Evolutionary conservation across 495 filamentous ascomycete genomes (phyloP), one percentile per base, ranked within the genome.

Genomic region (Elasticomyces elasticus): DNA sequence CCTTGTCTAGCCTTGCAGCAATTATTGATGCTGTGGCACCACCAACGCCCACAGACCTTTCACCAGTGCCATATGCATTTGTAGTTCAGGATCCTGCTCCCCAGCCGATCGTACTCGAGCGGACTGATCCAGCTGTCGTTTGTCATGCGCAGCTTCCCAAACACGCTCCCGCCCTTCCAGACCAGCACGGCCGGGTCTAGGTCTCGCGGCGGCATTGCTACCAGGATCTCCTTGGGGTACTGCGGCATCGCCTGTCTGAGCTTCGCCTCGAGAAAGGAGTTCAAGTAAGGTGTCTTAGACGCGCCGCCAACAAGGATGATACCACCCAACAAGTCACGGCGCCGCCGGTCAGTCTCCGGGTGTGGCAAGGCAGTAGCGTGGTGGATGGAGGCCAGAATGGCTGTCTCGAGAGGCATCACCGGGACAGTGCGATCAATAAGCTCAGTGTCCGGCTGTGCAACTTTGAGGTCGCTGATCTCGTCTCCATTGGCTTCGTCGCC

Each of bases 81-180:
- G 65, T 94, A 85, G 26, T 83, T 82, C 65, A 98, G 69, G 40
- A 88, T 69, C 59, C 92, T 78, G 31, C 78, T 78, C 33, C 92
- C 89, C 38, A 95, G 68, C 56, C 87, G 79, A 67, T 96, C 88
- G 70, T 94, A 97, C 71, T 97, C 92, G 52, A 83, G 72, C 51
- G 79, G 76, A 0, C 84, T 83, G 59, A 97, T 88, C 92, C 92
- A 97, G 67, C 83, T 88, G 70, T 98, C 94, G 69, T 96, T 95
- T 10, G 85, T 87, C 26, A 74, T 72, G 55, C 69, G 77, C 65
- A 98, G 72, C 71, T 94, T 91, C n/a, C 87, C 89, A 74, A 96
- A 98, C 25, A 98, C 87, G 63, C 89, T 95, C 2, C 86, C 94
- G 1, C 92, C 92, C 76, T 98, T 98, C 92, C 92, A 98, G 6